These are phyloP conservation scores for Ophiocordyceps robertsii DNA, from an alignment of 2,329 filamentous ascomycete species.

Conservation along the genomic window DNA sequence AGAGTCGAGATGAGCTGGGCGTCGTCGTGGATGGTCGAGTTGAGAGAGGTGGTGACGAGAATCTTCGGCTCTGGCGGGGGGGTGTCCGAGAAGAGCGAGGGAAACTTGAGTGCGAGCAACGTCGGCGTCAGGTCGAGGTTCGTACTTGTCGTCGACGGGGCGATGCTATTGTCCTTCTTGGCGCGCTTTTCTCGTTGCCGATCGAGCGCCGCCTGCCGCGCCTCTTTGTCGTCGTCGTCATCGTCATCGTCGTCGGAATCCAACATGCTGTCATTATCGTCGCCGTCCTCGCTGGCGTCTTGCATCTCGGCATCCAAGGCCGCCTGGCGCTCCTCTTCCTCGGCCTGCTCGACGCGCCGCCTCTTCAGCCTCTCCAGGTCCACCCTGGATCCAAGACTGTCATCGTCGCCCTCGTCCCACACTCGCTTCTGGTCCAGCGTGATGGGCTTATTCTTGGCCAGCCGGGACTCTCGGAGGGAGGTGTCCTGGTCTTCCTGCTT, in stretches of 20 bases:
- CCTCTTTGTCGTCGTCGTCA: conserved; percentile 37
- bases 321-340: conserved; percentile 32
- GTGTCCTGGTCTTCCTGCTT: conserved; percentile 80
- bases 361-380: conserved; percentile 47
- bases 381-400: conserved; percentile 40
- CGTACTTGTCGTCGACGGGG: conserved; percentile 47
- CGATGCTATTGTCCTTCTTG: conserved; percentile 34
- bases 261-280: conserved; percentile 69
- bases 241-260: conserved; percentile 48
- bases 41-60: conserved; percentile 80
- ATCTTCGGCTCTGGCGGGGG: conserved; percentile 61
- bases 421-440: conserved; percentile 81
- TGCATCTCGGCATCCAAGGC: conserved; percentile 27
- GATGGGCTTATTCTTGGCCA: conserved; percentile 64
- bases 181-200: conserved; percentile 31
- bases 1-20: conserved; percentile 65
- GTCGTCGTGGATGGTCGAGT: conserved; percentile 76
- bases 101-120: conserved; percentile 47
- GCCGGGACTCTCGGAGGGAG: conserved; percentile 55
- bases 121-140: conserved; percentile 51
- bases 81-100: conserved; percentile 45
- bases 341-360: conserved; percentile 38
- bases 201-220: conserved; percentile 26
- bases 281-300: conserved; percentile 35
- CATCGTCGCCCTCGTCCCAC: conserved; percentile 67